Percentiles rank a stretch among this genome's conserved stretches.
phyloP scores from a whole-genome alignment of 768 basidiomycete genomes.

The Lentinula boryana region DNA sequence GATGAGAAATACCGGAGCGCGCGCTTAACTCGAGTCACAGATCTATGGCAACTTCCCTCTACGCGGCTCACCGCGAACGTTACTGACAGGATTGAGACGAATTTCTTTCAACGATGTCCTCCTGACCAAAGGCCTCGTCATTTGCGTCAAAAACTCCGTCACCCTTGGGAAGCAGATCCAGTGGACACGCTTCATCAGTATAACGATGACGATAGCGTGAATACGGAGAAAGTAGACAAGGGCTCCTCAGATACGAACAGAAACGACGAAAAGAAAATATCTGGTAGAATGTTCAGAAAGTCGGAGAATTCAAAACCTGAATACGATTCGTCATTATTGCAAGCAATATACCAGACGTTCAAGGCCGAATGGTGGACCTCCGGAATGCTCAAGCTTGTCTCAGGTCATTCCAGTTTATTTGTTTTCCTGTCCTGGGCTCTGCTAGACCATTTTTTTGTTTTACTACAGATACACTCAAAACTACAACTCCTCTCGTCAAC shows the following conservation, averaged over 20 bases:
- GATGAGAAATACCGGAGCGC: too few species aligned
- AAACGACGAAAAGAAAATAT: not conserved
- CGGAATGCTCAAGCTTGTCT: constrained; percentile 6
- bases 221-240: not conserved
- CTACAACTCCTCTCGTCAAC: constrained; percentile 40
- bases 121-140: constrained; percentile 7
- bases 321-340: constrained; percentile 7
- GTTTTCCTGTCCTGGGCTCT: not conserved
- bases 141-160: constrained; percentile 4
- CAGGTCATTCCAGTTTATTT: constrained; percentile 14
- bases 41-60: constrained; percentile 9
- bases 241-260: not conserved
- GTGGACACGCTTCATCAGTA: not conserved
- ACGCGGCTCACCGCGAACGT: not conserved
- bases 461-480: constrained; percentile 33
- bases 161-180: not conserved
- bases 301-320: not conserved
- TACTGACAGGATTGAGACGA: constrained; percentile 1
- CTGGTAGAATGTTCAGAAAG: not conserved
- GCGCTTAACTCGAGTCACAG: not conserved
- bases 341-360: constrained; percentile 5
- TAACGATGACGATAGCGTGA: not conserved
- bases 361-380: constrained; percentile 1
- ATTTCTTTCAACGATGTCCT: constrained; percentile 7
- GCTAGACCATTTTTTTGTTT: too few species aligned